Evolutionary conservation across 108 stramenopile genomes (phyloP).

Genomic region (Cyclostephanos invisitatus): DNA sequence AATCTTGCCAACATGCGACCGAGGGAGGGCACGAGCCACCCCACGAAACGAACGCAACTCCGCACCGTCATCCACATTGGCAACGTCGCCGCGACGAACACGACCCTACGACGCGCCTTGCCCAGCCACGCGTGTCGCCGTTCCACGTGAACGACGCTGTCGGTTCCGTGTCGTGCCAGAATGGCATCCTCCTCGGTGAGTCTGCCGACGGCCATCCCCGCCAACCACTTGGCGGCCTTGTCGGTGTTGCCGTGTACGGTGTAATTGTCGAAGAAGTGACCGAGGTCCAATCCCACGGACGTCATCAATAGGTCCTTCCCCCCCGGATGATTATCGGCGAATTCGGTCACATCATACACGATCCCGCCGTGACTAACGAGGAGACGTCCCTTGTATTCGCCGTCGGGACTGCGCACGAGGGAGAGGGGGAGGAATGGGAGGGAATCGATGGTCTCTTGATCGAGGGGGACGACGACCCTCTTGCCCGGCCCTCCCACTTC

Average conservation of each 20-base stretch:
- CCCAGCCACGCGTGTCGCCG: conserved; percentile 30
- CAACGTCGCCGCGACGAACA: conserved; percentile 43
- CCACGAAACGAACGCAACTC: conserved; percentile 34
- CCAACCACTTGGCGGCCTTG: conserved; percentile 52
- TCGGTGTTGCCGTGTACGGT: conserved; percentile 48
- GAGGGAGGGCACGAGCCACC: conserved; percentile 34
- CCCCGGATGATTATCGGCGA: conserved; percentile 53
- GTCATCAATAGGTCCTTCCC: conserved; percentile 47
- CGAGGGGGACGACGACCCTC: conserved; percentile 32
- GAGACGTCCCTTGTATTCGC: conserved; percentile 17
- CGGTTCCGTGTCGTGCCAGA: conserved; percentile 13
- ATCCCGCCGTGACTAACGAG: conserved; percentile 54
- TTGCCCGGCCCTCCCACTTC: conserved; percentile 19
- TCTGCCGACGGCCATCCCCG: conserved; percentile 50
- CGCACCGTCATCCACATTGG: conserved; percentile 55
- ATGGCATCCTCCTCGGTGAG: conserved; percentile 36
- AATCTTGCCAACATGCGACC: conserved; percentile 36
- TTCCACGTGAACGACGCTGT: conserved; percentile 42
- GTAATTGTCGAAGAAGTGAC: conserved; percentile 56
- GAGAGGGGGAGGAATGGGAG: conserved; percentile 40
- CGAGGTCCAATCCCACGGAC: conserved; percentile 47
- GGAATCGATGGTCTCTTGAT: conserved; percentile 39
- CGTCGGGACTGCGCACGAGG: conserved; percentile 25
- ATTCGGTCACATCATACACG: conserved; percentile 64
- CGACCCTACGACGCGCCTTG: conserved; percentile 33